Base-by-base conservation (phyloP, 352 stramenopile species). In the Phytopythium helicoides region DNA sequence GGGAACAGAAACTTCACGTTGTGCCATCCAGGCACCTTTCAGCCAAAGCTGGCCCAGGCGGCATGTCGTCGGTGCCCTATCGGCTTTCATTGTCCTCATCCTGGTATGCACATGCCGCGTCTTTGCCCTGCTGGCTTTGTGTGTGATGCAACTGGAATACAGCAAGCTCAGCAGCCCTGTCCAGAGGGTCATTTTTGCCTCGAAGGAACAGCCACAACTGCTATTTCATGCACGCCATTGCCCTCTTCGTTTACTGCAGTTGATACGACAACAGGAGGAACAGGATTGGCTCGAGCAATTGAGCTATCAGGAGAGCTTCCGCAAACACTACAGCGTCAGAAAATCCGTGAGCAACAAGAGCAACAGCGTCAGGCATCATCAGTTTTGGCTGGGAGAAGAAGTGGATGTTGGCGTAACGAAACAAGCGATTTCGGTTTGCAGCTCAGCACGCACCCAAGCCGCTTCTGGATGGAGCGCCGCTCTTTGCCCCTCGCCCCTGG, bases 351-450 rank as follows among this genome's bases (percentile, higher is more conserved):
- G 6, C 46, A 41, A 1, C 46, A 41, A 10, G 18, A 34, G 46
- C 12, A 42, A 14, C 46, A 18, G 14, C 46, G 33, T 5, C 33
- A 41, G 2, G 52, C 58, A 34, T 51, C 67, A 7, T 44, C 59
- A 7, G 65, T 52, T 31, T 54, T 97, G 21, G 90, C 91, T 6
- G 73, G 83, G 1, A 63, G 93, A 3, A 87, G 82, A 28, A 85
- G 76, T 19, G 90, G 81, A 3, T 99, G 96, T 59, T 98, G 96
- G 84, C 91, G 94, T 49, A 99, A 99, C 63, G 85, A 82, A 40
- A 98, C 95, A 3, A 57, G 85, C 22, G 95, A 99, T 52, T 98
- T 98, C 62, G 96, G 95, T 6, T 68, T 99, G 11, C 94, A 98
- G 64, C 56, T 95, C 23, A 97, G 87, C 38, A 52, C 62, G 1